Base-by-base conservation (phyloP, 1,284 basidiomycete species). In the Ustilago hordei region DNA sequence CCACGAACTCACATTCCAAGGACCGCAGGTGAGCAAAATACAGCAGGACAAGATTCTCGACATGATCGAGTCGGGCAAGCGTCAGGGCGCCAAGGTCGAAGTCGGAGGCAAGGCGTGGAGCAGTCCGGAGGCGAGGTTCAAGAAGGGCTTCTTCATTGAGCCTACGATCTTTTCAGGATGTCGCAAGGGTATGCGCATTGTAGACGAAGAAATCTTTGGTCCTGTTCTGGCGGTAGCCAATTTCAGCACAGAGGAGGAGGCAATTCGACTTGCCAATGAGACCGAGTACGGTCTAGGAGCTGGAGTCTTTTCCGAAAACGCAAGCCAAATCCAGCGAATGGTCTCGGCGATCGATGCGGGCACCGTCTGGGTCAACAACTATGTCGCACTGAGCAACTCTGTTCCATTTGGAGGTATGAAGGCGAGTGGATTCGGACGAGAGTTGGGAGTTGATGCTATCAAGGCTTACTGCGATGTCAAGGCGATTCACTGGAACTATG, bases 21-120 rank as follows among this genome's bases (percentile, higher is more conserved):
- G 95, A 39, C 94, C 95, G n/a, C 93, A 94, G 87, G 92, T 95
- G 64, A 93, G 91, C 32, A 64, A 78, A 41, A 65, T 69, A 32
- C 95, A 98, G 86, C 93, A 92, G 81, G 93, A 98, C 85, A 92
- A 93, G 78, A 92, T 95, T 87, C 92, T 95, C 91, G 89, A 88
- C 54, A 95, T 93, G 89, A 95, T 98, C 87, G 87, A 94, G 66
- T 90, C 91, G n/a, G 95, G 95, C 31, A 93, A 92, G 88, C 80
- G 90, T 47, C 95, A 95, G 64, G 95, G 95, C 15, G 81, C 78
- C 13, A 95, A 87, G 17, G 88, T 95, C 39, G 90, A 91, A 85
- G 78, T 89, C 31, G 95, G 95, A 48, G 95, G 95, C 55, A 53
- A 57, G 13, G 66, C 63, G 17, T 74, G 66, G 71, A 55, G 54